Evolutionary conservation across 1,284 basidiomycete genomes (phyloP), one percentile per base, ranked within the genome.

Genomic region (Cutaneotrichosporon mucoides): DNA sequence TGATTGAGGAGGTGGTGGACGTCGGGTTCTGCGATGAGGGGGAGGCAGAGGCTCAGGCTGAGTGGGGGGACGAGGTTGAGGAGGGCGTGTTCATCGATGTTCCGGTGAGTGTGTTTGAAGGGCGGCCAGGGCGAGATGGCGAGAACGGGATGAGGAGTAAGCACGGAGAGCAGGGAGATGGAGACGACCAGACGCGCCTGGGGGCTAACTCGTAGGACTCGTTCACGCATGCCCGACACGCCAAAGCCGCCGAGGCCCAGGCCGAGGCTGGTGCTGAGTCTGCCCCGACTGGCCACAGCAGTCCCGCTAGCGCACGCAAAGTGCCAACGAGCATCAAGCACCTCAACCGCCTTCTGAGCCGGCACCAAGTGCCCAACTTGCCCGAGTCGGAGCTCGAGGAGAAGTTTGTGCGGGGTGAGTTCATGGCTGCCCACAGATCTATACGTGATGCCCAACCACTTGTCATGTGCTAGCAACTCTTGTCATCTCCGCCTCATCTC

Each of bases 371-470:
- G 8, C 63, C 68, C 1, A 67, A 71, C 13, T 60, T 79, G 10
- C 67, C 68, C 1, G 77, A 79, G 44, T 61, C 67, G 15, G 77
- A 79, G 46, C 67, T 79, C 6, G 71, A 75, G 33, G 77, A 79
- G 66, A 66, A 66, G 53, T 79, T 79, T 62, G 75, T 77, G 15
- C 64, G 72, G 57, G 77, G 77, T 77, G 49, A 40, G 70, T 66
- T 6, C 13, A n/a, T n/a, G n/a, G n/a, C n/a, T n/a, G n/a, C n/a
- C n/a, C n/a, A n/a, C n/a, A n/a, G n/a, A n/a, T n/a, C n/a, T n/a
- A n/a, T n/a, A n/a, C n/a, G n/a, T n/a, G n/a, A n/a, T n/a, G n/a
- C n/a, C n/a, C n/a, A n/a, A n/a, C n/a, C n/a, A n/a, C n/a, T n/a
- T n/a, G n/a, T n/a, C n/a, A n/a, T n/a, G n/a, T n/a, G n/a, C n/a